phyloP scores from a whole-genome alignment of 345 rosid genomes.

The Balakata baccata region DNA sequence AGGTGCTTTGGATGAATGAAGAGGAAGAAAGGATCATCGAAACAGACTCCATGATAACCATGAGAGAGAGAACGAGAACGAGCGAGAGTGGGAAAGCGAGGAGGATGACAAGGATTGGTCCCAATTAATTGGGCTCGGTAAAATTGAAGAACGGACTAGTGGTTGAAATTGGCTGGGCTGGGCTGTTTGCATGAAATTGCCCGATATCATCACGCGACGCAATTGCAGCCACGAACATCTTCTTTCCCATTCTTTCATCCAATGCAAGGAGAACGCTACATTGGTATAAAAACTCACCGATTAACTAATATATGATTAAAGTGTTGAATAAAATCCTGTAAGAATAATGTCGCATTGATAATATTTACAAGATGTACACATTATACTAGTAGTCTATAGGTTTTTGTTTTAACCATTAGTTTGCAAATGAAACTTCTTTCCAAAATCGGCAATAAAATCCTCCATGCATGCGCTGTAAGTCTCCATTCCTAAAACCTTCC shows the following conservation, averaged over 20 bases:
- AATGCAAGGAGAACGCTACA: no score
- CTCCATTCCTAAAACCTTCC: constrained; percentile 69
- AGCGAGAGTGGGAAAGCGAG: background rate
- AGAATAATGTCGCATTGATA: background rate
- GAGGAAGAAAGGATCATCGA: constrained; percentile 36
- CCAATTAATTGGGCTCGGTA: constrained; percentile 4
- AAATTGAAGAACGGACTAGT: background rate
- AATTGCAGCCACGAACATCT: no score
- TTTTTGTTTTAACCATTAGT: constrained; percentile 18
- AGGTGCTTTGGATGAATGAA: constrained; percentile 36
- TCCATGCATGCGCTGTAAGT: constrained; percentile 78
- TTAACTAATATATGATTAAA: background rate
- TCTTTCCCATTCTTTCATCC: no score
- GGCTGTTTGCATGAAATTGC: no score
- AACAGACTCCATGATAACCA: constrained; percentile 40
- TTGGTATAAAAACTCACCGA: no score
- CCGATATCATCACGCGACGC: no score
- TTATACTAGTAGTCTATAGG: constrained; percentile 2
- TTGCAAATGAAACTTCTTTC: constrained; percentile 35
- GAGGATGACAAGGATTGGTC: background rate
- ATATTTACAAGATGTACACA: constrained; percentile 4
- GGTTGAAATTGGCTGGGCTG: no score
- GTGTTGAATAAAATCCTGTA: background rate
- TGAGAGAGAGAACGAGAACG: background rate
- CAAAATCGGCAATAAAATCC: constrained; percentile 55